Conservation (phyloP, 1,139 yeast genomes). For the Pichia kudriavzevii region DNA sequence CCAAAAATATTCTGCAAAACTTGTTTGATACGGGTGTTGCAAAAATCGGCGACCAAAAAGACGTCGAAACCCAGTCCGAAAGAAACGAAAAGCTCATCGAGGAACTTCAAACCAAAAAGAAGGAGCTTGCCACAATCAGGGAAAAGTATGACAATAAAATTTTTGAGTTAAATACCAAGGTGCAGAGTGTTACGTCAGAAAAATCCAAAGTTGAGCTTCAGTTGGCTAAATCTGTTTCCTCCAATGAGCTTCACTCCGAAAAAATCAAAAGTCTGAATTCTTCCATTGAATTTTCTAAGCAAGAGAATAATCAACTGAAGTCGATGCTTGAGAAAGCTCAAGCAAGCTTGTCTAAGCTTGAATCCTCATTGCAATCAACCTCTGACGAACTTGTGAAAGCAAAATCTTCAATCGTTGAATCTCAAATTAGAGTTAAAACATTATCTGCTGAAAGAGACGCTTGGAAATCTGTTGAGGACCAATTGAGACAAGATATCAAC, state of each 20-base stretch:
- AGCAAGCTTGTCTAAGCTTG: constrained; percentile 45
- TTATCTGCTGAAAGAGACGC: constrained; percentile 50
- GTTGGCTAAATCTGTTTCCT: constrained; percentile 40
- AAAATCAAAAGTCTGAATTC: constrained; percentile 33
- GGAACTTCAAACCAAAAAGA: constrained; percentile 25
- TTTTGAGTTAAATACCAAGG: constrained; percentile 32
- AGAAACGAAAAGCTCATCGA: constrained; percentile 29
- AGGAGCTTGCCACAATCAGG: constrained; percentile 28
- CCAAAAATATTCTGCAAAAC: constrained; percentile 52
- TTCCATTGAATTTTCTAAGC: constrained; percentile 32
- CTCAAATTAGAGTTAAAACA: constrained; percentile 40
- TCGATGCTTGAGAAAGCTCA: constrained; percentile 44
- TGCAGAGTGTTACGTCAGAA: constrained; percentile 38
- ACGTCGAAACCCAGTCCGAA: constrained; percentile 24
- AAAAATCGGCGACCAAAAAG: constrained; percentile 24
- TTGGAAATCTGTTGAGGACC: constrained; percentile 41
- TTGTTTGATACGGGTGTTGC: constrained; percentile 32
- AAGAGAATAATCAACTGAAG: constrained; percentile 41
- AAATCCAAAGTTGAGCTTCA: constrained; percentile 41
- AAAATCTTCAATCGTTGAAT: constrained; percentile 32
- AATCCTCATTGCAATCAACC: constrained; percentile 48
- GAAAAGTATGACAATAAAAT: constrained; percentile 37
- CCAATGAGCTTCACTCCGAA: constrained; percentile 39
- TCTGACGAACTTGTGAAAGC: constrained; percentile 45
- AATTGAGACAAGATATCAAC: constrained; percentile 49